Evolutionary conservation across 1,139 yeast species (phyloP), one percentile per base, ranked within the genome.

Genomic region (Meyerozyma sp.): DNA sequence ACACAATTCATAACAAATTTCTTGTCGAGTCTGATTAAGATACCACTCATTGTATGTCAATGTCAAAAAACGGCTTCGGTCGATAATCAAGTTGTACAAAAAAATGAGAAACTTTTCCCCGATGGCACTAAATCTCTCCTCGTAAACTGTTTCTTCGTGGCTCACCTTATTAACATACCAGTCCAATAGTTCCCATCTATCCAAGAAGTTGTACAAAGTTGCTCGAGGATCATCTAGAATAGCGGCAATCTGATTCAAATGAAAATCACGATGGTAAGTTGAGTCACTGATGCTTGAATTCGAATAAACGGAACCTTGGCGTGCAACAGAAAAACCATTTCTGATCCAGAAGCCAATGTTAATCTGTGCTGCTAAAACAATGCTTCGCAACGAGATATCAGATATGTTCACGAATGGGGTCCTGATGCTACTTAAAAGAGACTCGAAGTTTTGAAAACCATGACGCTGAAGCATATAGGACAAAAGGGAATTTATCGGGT

Each of bases 281-380:
- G 55, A 44, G 27, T 62, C 81, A 55, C 53, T 65, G 65, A 66
- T 70, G 50, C 54, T 49, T 27, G 65, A 51, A 25, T 61, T 70
- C 35, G 61, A 54, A 46, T 71, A 70, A 32, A 66, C 51, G 1
- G 66, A 50, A 1, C 73, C 77, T 52, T 79, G 82, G 40, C 74
- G 69, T 3, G 79, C 61, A 2, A 75, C 76, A 6, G 77, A 65
- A 40, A 67, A 54, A n/a, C 88, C 88, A 58, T 93, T 93, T 59
- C 98, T 77, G 3, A 93, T 88, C 98, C 98, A 93, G 48, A 84
- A 78, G 0, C 96, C 95, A 2, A 79, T 74, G 39, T 81, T 79
- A 13, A 90, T 81, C 58, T 93, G 97, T 0, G 91, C 73, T 7
- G 84, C 71, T 18, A 87, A 65, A 0, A 86, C 95, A 9, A 82